phyloP scores from a whole-genome alignment of 345 rosid species.

The Laguncularia racemosa region DNA sequence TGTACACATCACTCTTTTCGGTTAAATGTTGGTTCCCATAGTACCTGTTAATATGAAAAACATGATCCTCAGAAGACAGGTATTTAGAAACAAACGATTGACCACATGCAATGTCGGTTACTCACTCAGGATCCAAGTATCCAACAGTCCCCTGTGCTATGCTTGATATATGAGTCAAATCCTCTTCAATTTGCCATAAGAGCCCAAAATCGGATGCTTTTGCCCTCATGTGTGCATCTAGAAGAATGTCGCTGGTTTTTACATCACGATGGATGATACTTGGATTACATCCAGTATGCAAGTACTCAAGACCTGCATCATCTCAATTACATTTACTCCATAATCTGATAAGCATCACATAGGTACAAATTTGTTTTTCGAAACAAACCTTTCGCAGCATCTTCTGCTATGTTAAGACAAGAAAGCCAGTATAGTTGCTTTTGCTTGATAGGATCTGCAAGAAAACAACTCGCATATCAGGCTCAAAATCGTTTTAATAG shows the following conservation, averaged over 20 bases:
- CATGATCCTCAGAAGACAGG: no score
- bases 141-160: constrained; percentile 95
- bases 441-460: constrained; percentile 52
- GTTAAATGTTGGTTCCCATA: constrained; percentile 86
- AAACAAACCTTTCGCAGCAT: constrained; percentile 85
- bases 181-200: constrained; percentile 90
- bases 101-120: background rate
- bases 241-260: constrained; percentile 86
- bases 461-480: background rate
- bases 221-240: constrained; percentile 90
- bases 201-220: constrained; percentile 98
- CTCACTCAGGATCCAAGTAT: constrained; percentile 96
- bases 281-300: constrained; percentile 94
- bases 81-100: no score
- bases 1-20: constrained; percentile 93
- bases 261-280: constrained; percentile 95
- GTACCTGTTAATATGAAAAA: constrained; percentile 38
- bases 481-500: no score
- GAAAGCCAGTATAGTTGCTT: constrained; percentile 62
- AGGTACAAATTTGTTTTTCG: no score
- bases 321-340: constrained; percentile 27
- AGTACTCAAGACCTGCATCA: constrained; percentile 87
- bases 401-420: constrained; percentile 78
- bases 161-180: constrained; percentile 82
- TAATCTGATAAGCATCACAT: background rate